Evolutionary conservation across 73 alveolate genomes (phyloP).

Genomic region (Paramecium tetraurelia): DNA sequence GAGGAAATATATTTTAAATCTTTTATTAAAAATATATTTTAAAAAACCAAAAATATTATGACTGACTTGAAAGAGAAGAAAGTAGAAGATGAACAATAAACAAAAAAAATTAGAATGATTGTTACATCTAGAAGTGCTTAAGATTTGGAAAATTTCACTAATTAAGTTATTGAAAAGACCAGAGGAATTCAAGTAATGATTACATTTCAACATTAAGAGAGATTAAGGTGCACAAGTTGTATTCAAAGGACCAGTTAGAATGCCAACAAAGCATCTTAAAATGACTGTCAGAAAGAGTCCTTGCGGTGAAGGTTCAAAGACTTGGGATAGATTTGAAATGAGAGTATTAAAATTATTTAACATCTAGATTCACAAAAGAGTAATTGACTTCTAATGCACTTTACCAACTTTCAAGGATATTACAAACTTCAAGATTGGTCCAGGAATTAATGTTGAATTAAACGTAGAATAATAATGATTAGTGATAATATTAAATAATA

Average conservation of each 20-base stretch:
- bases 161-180: conserved; percentile 51
- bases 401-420: conserved; percentile 85
- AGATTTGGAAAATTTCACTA: conserved; percentile 56
- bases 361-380: conserved; percentile 86
- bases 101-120: conserved; percentile 40
- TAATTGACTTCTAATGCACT: conserved; percentile 86
- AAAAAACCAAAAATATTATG: conserved; percentile 20
- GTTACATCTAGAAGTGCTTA: conserved; percentile 46
- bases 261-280: conserved; percentile 89
- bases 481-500: neutral
- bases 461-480: conserved; percentile 46
- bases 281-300: conserved; percentile 92
- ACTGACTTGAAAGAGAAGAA: conserved; percentile 65
- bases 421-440: conserved; percentile 89
- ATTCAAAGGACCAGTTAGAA: conserved; percentile 89
- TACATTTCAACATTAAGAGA: neutral
- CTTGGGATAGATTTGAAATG: conserved; percentile 96
- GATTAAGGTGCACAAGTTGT: neutral
- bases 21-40: conserved; percentile 31
- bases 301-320: conserved; percentile 96
- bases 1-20: conserved; percentile 10
- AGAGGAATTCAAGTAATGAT: conserved; percentile 32
- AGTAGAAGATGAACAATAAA: conserved; percentile 51
- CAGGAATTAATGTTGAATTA: conserved; percentile 91
- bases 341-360: conserved; percentile 48